phyloP scores from a whole-genome alignment of 192 early-diverging fungal genomes.

The Coemansia sp. region DNA sequence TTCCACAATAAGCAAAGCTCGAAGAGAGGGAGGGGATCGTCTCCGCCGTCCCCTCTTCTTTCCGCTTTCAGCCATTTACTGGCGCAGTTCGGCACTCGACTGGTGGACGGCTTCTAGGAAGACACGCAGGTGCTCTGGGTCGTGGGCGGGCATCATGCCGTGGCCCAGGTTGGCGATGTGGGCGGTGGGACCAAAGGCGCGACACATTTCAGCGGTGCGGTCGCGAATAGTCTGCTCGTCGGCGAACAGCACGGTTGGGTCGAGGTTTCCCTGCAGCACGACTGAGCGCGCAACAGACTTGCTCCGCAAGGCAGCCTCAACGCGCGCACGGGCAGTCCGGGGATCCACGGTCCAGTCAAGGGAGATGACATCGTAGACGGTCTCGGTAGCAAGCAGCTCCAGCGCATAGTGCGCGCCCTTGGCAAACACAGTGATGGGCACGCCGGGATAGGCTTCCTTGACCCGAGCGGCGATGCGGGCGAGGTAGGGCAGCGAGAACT shows the following conservation, averaged over 20 bases:
- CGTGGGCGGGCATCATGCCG: slow-evolving; percentile 85
- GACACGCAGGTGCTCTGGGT: slow-evolving; percentile 64
- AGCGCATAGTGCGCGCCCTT: slow-evolving; percentile 88
- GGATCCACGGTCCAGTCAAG: slow-evolving; percentile 90
- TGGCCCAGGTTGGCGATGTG: slow-evolving; percentile 97
- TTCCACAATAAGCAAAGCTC: too few species aligned
- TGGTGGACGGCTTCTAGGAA: slow-evolving; percentile 69
- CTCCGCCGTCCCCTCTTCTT: too few species aligned
- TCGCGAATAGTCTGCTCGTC: slow-evolving; percentile 66
- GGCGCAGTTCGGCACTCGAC: slow-evolving; percentile 31
- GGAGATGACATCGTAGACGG: slow-evolving; percentile 81
- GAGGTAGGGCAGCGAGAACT: slow-evolving; percentile 88
- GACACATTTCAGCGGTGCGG: slow-evolving; percentile 73
- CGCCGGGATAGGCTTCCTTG: slow-evolving; percentile 55
- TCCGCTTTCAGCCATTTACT: slow-evolving; percentile 5
- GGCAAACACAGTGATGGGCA: slow-evolving; percentile 92
- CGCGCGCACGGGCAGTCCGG: slow-evolving; percentile 14
- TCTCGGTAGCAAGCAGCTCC: slow-evolving; percentile 58
- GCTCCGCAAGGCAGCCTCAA: slow-evolving; percentile 13
- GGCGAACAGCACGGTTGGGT: slow-evolving; percentile 80
- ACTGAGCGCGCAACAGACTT: not conserved
- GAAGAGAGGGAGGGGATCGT: too few species aligned
- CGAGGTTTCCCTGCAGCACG: slow-evolving; percentile 91
- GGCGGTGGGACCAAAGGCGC: slow-evolving; percentile 65
- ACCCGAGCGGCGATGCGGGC: slow-evolving; percentile 74